These are phyloP conservation scores for Daldinia eschscholtzii DNA, from an alignment of 2,329 filamentous ascomycete species.

Conservation along the genomic window DNA sequence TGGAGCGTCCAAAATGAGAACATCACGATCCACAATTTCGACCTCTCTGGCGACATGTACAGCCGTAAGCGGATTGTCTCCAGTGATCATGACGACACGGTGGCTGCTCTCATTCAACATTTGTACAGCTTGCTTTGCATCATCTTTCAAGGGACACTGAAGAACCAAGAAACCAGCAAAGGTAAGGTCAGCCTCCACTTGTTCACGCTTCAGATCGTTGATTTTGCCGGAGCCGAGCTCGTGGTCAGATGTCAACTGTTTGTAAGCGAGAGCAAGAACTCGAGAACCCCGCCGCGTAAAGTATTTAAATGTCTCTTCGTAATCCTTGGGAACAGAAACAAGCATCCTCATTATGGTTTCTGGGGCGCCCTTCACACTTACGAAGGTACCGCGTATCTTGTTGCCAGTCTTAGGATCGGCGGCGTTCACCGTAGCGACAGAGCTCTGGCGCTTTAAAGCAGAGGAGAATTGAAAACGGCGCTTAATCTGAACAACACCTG, in stretches of 20 bases:
- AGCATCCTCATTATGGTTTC: constrained; percentile 98
- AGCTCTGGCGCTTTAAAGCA: constrained; percentile 94
- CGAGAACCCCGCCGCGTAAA: constrained; percentile 96
- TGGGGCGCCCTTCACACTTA: constrained; percentile 94
- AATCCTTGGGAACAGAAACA: constrained; percentile 82
- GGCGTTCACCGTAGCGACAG: constrained; percentile 84
- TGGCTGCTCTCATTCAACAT: constrained; percentile 99
- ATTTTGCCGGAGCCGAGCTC: constrained; percentile 88
- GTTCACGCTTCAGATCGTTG: constrained; percentile 93
- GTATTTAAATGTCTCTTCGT: constrained; percentile 98
- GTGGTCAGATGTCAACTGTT: constrained; percentile 83
- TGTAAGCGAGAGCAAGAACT: constrained; percentile 93
- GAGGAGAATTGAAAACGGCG: constrained; percentile 99
- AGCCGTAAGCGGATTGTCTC: constrained; percentile 96
- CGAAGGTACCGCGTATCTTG: constrained; percentile 87
- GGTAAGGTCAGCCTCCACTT: constrained; percentile 83
- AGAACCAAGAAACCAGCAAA: constrained; percentile 97
- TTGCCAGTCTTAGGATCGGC: constrained; percentile 79
- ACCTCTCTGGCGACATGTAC: constrained; percentile 96
- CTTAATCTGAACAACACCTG: constrained; percentile 91
- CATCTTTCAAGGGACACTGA: constrained; percentile 95
- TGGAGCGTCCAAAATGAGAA: constrained; percentile 93
- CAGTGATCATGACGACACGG: constrained; percentile 98
- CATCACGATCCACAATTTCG: constrained; percentile 96
- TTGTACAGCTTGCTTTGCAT: constrained; percentile 91